phyloP scores from a whole-genome alignment of 306 rosid genomes.

The Sophora flavescens region DNA sequence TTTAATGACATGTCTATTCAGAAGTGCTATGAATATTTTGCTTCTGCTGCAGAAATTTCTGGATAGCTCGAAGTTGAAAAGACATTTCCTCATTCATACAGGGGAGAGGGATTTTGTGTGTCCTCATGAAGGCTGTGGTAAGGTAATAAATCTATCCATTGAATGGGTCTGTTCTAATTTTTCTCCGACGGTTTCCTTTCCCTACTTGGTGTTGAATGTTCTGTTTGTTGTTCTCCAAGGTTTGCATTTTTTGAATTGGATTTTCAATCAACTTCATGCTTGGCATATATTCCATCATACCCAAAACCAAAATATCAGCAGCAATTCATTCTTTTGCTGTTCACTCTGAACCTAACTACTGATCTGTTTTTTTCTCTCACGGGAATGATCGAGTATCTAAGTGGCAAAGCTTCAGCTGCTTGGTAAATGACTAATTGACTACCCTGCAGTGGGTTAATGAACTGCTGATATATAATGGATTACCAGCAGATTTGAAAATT shows the following conservation, averaged over 20 bases:
- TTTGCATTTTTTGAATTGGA: conserved; percentile 9
- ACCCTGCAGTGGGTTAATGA: not conserved
- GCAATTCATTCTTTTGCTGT: conserved; percentile 9
- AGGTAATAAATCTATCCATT: conserved; percentile 71
- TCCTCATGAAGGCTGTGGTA: conserved; percentile 99
- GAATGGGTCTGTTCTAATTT: conserved; percentile 26
- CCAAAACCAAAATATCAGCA: not conserved
- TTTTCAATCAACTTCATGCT: conserved; percentile 10
- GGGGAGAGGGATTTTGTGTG: conserved; percentile 95
- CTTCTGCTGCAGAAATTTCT: conserved; percentile 87
- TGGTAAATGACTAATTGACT: conserved; percentile 2
- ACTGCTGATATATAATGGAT: conserved; percentile 18
- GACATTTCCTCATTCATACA: conserved; percentile 94
- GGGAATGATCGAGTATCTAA: conserved; percentile 21
- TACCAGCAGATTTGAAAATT: conserved; percentile 1
- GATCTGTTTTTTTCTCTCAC: not conserved
- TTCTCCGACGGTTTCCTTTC: conserved; percentile 17
- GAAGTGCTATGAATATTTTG: conserved; percentile 15
- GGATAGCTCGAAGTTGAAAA: conserved; percentile 97
- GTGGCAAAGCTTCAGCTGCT: not conserved
- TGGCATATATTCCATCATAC: conserved; percentile 12
- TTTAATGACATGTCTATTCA: not conserved
- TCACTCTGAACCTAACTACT: conserved; percentile 7
- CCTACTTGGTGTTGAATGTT: not conserved
- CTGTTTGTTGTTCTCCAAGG: conserved; percentile 35